Evolutionary conservation across 2,329 filamentous ascomycete genomes (phyloP).

Genomic region (Arthrinium phaeospermum): DNA sequence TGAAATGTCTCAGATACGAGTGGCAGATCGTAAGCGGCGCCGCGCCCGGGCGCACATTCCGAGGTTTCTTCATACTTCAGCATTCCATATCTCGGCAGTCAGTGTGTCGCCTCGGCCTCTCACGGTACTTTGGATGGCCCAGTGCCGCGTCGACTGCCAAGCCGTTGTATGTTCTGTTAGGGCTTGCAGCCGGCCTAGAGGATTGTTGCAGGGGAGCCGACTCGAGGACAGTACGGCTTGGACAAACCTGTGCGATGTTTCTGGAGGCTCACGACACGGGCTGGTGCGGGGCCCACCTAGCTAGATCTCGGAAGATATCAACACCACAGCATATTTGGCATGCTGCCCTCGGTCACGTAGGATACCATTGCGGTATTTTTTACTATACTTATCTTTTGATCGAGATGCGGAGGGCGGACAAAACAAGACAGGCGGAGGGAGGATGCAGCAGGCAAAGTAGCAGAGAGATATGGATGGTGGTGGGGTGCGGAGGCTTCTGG

Average conservation of each 20-base stretch:
- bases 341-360: conserved; percentile 15
- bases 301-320: conserved; percentile 9
- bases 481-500: conserved; percentile 11
- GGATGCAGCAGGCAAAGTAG: background rate
- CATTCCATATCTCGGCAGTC: conserved; percentile 19
- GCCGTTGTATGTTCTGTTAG: background rate
- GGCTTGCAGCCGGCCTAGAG: background rate
- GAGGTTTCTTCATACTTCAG: conserved; percentile 32
- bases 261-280: conserved; percentile 1
- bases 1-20: conserved; percentile 32
- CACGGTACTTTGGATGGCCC: background rate
- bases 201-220: background rate
- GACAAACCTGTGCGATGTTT: background rate
- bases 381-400: conserved; percentile 1
- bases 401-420: background rate
- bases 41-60: conserved; percentile 35
- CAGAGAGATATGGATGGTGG: conserved; percentile 13
- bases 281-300: background rate
- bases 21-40: conserved; percentile 31
- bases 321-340: conserved; percentile 14
- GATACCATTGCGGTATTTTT: conserved; percentile 11
- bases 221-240: background rate
- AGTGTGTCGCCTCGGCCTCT: background rate
- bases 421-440: background rate
- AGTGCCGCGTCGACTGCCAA: conserved; percentile 3